Conservation (phyloP, 306 rosid species). For the Canavalia ensiformis region DNA sequence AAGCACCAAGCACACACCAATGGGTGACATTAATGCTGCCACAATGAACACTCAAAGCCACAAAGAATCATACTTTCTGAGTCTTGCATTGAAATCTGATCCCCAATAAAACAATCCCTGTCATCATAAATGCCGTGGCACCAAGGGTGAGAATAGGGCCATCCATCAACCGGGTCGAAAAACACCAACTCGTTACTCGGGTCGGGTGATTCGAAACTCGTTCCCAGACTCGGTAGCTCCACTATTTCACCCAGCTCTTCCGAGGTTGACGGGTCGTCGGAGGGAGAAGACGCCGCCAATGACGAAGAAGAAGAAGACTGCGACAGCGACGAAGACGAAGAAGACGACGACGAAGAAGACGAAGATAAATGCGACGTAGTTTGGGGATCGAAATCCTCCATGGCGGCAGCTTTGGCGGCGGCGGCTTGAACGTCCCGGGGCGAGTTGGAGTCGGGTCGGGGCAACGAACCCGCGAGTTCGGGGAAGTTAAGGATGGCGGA, state of each 20-base stretch:
- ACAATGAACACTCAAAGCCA: slow-evolving; percentile 59
- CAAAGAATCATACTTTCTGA: slow-evolving; percentile 52
- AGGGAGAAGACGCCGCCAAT: slow-evolving; percentile 9
- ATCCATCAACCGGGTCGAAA: slow-evolving; percentile 64
- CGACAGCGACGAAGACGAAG: slow-evolving; percentile 14
- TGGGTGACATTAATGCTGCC: slow-evolving; percentile 58
- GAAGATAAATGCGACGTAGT: slow-evolving; percentile 16
- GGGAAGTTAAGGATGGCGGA: slow-evolving; percentile 99
- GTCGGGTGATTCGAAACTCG: slow-evolving; percentile 58
- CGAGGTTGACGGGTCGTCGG: slow-evolving; percentile 52
- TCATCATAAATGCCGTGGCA: slow-evolving; percentile 54
- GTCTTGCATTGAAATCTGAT: slow-evolving; percentile 58
- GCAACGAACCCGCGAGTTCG: slow-evolving; percentile 65
- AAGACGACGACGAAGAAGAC: not conserved
- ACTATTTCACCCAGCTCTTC: slow-evolving; percentile 92
- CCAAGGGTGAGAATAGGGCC: slow-evolving; percentile 65
- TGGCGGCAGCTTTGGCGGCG: slow-evolving; percentile 86
- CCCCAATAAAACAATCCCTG: slow-evolving; percentile 50
- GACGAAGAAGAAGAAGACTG: slow-evolving; percentile 42
- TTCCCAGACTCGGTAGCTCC: slow-evolving; percentile 66
- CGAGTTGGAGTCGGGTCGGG: slow-evolving; percentile 82
- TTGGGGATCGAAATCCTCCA: slow-evolving; percentile 52
- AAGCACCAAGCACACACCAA: not conserved
- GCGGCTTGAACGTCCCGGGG: slow-evolving; percentile 94
- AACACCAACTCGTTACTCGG: slow-evolving; percentile 60